phyloP scores from a whole-genome alignment of 352 stramenopile genomes.

The Phytophthora sojae region DNA sequence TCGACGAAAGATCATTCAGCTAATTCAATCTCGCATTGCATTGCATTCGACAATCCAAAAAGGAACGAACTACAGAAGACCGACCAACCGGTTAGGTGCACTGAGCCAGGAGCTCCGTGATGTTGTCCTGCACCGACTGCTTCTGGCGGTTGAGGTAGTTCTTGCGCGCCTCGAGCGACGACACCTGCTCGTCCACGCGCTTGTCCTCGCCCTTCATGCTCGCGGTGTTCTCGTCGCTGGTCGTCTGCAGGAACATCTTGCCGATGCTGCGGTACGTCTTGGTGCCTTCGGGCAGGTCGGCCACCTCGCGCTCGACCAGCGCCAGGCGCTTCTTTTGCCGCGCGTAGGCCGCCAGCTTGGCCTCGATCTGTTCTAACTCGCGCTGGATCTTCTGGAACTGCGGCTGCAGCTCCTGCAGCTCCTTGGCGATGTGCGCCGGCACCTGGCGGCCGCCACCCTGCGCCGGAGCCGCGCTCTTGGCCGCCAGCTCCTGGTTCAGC shows the following conservation, averaged over 20 bases:
- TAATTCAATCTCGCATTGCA: constrained; percentile 26
- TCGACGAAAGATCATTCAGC: constrained; percentile 18
- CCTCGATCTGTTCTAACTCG: constrained; percentile 82
- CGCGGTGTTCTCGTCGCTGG: constrained; percentile 56
- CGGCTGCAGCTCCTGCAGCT: constrained; percentile 84
- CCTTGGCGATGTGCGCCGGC: constrained; percentile 70
- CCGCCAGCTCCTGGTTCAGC: constrained; percentile 58
- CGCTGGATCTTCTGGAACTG: constrained; percentile 82
- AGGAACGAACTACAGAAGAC: neutral
- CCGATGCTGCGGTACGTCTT: constrained; percentile 82
- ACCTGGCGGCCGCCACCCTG: constrained; percentile 50
- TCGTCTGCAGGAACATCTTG: constrained; percentile 86
- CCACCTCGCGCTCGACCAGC: constrained; percentile 78
- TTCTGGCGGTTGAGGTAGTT: constrained; percentile 86
- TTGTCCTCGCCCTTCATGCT: constrained; percentile 65
- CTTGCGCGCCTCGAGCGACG: constrained; percentile 80
- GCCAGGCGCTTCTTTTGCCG: constrained; percentile 82
- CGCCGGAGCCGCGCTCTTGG: constrained; percentile 22
- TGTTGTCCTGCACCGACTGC: constrained; percentile 81
- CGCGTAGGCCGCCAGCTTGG: constrained; percentile 62
- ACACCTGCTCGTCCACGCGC: constrained; percentile 72
- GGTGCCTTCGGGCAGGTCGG: constrained; percentile 62
- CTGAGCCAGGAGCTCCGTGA: constrained; percentile 84
- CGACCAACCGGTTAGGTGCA: constrained; percentile 46
- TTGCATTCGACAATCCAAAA: constrained; percentile 17